These are phyloP conservation scores for Trametes pubescens DNA, from an alignment of 1,284 basidiomycete species.

Conservation along the genomic window DNA sequence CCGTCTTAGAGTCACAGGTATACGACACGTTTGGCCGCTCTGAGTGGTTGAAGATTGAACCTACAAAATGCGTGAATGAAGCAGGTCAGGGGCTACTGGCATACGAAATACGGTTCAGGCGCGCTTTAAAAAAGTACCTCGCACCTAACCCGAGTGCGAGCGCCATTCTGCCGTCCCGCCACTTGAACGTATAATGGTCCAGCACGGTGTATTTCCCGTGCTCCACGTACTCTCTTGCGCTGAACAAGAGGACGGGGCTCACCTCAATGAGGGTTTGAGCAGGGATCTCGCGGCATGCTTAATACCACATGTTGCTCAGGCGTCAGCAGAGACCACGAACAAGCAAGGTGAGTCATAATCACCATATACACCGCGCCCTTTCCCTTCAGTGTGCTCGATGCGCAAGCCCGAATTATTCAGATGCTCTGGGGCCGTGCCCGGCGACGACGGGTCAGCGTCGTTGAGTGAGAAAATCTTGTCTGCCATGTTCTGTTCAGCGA, in stretches of 20 bases:
- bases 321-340: too few relatives aligned
- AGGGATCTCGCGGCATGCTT: constrained; percentile 64
- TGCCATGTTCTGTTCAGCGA: neutral
- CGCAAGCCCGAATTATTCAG: constrained; percentile 48
- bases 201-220: constrained; percentile 78
- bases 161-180: constrained; percentile 84
- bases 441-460: neutral
- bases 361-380: constrained; percentile 46
- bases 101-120: too few relatives aligned
- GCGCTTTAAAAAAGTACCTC: too few relatives aligned
- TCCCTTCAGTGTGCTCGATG: constrained; percentile 50
- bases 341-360: neutral
- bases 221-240: constrained; percentile 72
- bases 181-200: constrained; percentile 89
- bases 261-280: constrained; percentile 79
- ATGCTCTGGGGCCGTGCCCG: constrained; percentile 37
- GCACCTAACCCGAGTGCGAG: constrained; percentile 87
- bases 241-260: constrained; percentile 87
- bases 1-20: constrained; percentile 56
- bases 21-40: constrained; percentile 78
- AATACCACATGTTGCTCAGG: too few relatives aligned
- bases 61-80: neutral
- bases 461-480: neutral
- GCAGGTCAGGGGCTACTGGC: too few relatives aligned
- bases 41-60: constrained; percentile 63